These are phyloP conservation scores for Brettanomyces anomalus DNA, from an alignment of 805 yeast species.

Conservation along the genomic window DNA sequence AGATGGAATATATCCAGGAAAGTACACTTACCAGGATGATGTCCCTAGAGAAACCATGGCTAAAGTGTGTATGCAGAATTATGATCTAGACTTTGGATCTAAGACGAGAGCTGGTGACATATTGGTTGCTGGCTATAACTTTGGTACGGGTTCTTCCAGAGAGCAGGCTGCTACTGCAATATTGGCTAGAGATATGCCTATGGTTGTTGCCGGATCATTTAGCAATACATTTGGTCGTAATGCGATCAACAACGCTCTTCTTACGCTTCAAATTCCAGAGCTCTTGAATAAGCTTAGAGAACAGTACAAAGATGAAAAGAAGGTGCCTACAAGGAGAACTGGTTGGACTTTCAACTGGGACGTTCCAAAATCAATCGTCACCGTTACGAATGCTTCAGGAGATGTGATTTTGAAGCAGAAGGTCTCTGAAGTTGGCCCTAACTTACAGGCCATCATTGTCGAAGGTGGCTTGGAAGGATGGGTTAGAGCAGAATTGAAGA, in stretches of 20 bases:
- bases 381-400: conserved; percentile 59
- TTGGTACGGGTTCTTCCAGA: conserved; percentile 97
- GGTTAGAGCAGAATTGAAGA: conserved; percentile 68
- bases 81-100: conserved; percentile 77
- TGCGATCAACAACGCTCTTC: conserved; percentile 89
- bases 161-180: conserved; percentile 99
- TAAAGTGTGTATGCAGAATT: conserved; percentile 98
- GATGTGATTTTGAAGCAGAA: conserved; percentile 65
- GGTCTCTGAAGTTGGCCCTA: conserved; percentile 93
- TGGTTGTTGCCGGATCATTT: conserved; percentile 95
- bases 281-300: conserved; percentile 71
- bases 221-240: conserved; percentile 95
- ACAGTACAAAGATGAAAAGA: conserved; percentile 38
- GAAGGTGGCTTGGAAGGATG: conserved; percentile 98
- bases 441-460: conserved; percentile 92
- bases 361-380: conserved; percentile 74
- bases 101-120: conserved; percentile 83
- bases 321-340: conserved; percentile 84
- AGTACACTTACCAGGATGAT: conserved; percentile 97
- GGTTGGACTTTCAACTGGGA: conserved; percentile 93
- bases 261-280: conserved; percentile 89
- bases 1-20: conserved; percentile 98
- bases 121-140: conserved; percentile 85
- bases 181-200: conserved; percentile 83
- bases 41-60: conserved; percentile 95